Percentiles rank a stretch among this genome's conserved stretches.
phyloP scores from a whole-genome alignment of 169 alveolate genomes.

The Cryptosporidium sp. region DNA sequence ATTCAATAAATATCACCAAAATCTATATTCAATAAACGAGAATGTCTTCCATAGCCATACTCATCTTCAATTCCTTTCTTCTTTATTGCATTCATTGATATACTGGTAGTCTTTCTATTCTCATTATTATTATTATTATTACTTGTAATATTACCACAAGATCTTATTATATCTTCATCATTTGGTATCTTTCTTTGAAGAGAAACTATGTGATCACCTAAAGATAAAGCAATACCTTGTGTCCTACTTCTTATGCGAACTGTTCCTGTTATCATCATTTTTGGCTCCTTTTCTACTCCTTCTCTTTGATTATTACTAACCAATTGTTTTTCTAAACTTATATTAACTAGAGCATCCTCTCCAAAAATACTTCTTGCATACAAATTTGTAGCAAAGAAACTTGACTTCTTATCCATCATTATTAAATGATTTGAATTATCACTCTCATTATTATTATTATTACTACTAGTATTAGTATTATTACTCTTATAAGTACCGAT shows the following conservation, averaged over 20 bases:
- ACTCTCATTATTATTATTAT: too few relatives aligned
- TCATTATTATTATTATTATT: neutral
- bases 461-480: neutral
- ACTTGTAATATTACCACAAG: neutral
- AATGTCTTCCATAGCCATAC: slow-evolving; percentile 2
- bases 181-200: slow-evolving; percentile 77
- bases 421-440: neutral
- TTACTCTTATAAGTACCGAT: neutral
- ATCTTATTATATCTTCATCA: neutral
- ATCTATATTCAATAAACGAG: slow-evolving; percentile 49
- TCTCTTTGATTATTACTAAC: slow-evolving; percentile 80
- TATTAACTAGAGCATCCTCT: slow-evolving; percentile 93
- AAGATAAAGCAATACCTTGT: slow-evolving; percentile 82
- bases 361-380: slow-evolving; percentile 91
- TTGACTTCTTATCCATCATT: slow-evolving; percentile 76
- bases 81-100: neutral
- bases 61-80: neutral
- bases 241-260: slow-evolving; percentile 82
- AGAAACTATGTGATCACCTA: slow-evolving; percentile 81
- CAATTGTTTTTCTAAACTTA: slow-evolving; percentile 85
- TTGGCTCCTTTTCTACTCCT: slow-evolving; percentile 79
- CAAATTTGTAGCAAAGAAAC: slow-evolving; percentile 91
- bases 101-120: too few relatives aligned
- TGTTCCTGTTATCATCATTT: slow-evolving; percentile 76
- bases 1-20: slow-evolving; percentile 41